Conservation (phyloP, 768 basidiomycete species). For the Mycena floridula region DNA sequence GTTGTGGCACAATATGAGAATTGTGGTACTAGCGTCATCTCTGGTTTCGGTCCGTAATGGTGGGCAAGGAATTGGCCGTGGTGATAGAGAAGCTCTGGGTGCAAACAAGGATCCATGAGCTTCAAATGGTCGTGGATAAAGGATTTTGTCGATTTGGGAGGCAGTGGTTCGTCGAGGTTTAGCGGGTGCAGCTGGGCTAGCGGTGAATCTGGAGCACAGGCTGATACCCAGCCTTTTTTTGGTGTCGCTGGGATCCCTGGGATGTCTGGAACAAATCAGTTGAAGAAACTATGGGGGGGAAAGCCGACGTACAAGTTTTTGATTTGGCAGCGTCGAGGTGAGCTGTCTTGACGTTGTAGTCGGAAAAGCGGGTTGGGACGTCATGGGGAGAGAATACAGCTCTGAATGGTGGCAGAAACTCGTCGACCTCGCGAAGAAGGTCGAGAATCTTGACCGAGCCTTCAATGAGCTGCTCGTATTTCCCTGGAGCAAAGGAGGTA, state of each 20-base stretch:
- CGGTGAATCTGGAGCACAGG: slow-evolving; percentile 31
- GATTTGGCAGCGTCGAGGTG: slow-evolving; percentile 25
- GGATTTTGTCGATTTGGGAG: slow-evolving; percentile 26
- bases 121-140: slow-evolving; percentile 43
- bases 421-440: slow-evolving; percentile 29
- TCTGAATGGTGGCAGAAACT: slow-evolving; percentile 31
- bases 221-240: slow-evolving; percentile 33
- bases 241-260: slow-evolving; percentile 24
- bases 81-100: slow-evolving; percentile 34
- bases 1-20: slow-evolving; percentile 46
- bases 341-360: slow-evolving; percentile 23
- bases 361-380: slow-evolving; percentile 27
- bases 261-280: slow-evolving; percentile 24
- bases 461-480: slow-evolving; percentile 28
- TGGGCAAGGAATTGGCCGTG: slow-evolving; percentile 51
- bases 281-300: no score
- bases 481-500: slow-evolving; percentile 28
- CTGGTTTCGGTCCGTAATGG: slow-evolving; percentile 34
- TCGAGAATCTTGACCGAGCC: slow-evolving; percentile 19
- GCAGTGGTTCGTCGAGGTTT: slow-evolving; percentile 27
- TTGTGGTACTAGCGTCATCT: slow-evolving; percentile 36
- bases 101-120: slow-evolving; percentile 45
- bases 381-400: slow-evolving; percentile 35
- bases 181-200: slow-evolving; percentile 28
- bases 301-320: no score